These are phyloP conservation scores for Hordeum pubiflorum DNA, from an alignment of 202 grass and related monocot genomes.

Conservation along the genomic window DNA sequence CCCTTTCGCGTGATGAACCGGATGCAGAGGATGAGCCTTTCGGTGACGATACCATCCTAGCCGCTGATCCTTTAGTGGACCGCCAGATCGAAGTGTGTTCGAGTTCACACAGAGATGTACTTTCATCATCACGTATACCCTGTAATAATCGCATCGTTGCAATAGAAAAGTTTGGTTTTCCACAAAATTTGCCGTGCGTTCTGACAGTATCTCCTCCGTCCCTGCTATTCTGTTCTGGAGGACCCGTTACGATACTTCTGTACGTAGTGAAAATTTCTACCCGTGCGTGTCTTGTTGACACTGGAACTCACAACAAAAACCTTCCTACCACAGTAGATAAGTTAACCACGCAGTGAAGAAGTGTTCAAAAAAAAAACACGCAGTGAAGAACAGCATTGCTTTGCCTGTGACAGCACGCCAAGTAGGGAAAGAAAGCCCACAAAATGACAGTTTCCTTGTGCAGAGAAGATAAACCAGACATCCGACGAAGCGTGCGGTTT, in stretches of 20 bases:
- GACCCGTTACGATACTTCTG: background rate
- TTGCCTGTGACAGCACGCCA: background rate
- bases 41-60: background rate
- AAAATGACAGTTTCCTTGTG: background rate
- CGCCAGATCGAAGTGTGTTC: background rate
- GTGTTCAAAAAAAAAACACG: too few species aligned
- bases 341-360: background rate
- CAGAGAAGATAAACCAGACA: background rate
- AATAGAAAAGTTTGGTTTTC: constrained; percentile 26
- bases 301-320: too few species aligned
- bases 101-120: background rate
- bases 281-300: too few species aligned
- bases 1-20: background rate
- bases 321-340: background rate
- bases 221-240: background rate
- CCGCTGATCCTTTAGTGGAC: background rate
- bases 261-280: background rate
- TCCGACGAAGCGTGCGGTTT: constrained; percentile 13
- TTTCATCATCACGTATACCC: background rate
- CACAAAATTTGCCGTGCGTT: background rate
- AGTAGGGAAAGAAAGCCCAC: background rate
- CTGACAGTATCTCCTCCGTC: background rate
- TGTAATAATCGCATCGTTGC: background rate
- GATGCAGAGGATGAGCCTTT: background rate
- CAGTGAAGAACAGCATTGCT: background rate